phyloP scores from a whole-genome alignment of 163 green algal species.

The Trebouxia gelatinosa region DNA sequence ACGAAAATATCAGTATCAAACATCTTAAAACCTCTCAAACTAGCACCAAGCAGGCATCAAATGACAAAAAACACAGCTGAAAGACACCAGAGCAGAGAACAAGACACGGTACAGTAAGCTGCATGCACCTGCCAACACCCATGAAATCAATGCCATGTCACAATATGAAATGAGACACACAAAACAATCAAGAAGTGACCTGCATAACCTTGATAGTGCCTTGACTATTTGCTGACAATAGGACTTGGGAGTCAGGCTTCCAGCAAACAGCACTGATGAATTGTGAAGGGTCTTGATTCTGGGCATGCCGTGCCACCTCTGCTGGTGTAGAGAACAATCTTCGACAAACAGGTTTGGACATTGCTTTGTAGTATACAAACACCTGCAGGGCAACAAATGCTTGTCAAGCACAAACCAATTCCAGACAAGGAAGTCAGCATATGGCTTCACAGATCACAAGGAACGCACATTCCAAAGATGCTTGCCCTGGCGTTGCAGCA shows the following conservation, averaged over 20 bases:
- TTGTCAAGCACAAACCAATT: neutral
- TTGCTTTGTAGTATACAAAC: conserved; percentile 65
- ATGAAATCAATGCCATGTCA: too few relatives aligned
- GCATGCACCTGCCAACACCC: too few relatives aligned
- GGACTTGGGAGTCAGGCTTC: conserved; percentile 40
- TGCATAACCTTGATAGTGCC: conserved; percentile 57
- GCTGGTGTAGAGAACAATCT: conserved; percentile 31
- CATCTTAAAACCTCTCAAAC: too few relatives aligned
- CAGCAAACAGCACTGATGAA: conserved; percentile 58
- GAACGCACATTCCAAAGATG: too few relatives aligned
- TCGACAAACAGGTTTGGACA: conserved; percentile 52
- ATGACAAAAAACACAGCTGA: too few relatives aligned
- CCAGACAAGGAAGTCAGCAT: too few relatives aligned
- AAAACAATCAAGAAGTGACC: conserved; percentile 46
- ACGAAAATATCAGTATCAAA: too few relatives aligned
- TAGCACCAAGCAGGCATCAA: too few relatives aligned
- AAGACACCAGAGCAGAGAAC: too few relatives aligned
- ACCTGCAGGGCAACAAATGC: conserved; percentile 39
- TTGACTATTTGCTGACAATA: conserved; percentile 61
- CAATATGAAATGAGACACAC: too few relatives aligned
- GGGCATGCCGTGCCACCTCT: neutral
- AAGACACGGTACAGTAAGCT: too few relatives aligned
- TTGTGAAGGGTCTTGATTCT: conserved; percentile 25
- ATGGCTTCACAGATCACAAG: neutral
- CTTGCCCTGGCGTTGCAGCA: neutral